Evolutionary conservation across 2,329 filamentous ascomycete genomes (phyloP), one percentile per base, ranked within the genome.

Genomic region (Rachicladosporium sp.): DNA sequence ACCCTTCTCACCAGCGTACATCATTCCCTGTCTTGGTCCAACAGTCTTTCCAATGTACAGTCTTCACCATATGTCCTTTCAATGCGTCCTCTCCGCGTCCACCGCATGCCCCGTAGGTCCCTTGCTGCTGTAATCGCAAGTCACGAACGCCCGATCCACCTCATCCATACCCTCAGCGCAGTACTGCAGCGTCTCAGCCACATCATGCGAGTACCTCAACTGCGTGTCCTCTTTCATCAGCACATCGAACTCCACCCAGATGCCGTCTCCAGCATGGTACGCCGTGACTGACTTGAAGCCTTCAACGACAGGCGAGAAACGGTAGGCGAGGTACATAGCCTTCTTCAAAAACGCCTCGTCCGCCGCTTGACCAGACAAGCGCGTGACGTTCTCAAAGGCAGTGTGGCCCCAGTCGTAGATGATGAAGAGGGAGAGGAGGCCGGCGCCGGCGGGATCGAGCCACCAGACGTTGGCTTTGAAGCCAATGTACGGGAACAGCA

Each of bases 321-420:
- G 46, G 40, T 71, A 78, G 1, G 72, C 74, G 38, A 80, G 64
- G 46, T 71, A 78, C 43, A 74, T 66, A 15, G 78, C 61, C 48
- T 78, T 78, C 46, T 74, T 68, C 15, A 68, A 62, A 31, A 72
- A 60, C 4, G 65, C 58, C 3, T 69, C 62, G 2, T 67, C 64
- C 1, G 73, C 74, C 0, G 71, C 71, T 37, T 72, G 65, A n/a
- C 75, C 75, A 1, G 71, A 74, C 4, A 79, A 60, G 2, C 74
- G 67, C 1, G 68, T 69, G 35, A 79, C 68, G 47, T 78, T 77
- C 40, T 73, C 66, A 35, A 76, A 65, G 44, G 69, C 74, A 0
- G 77, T 81, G 34, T 68, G 66, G 1, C 71, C 71, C 78, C 78
- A 82, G 58, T 82, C 78, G 57, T 73, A 76, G 48, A 82, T 80